These are phyloP conservation scores for Wickerhamomyces hampshirensis DNA, from an alignment of 805 yeast species.

Conservation along the genomic window DNA sequence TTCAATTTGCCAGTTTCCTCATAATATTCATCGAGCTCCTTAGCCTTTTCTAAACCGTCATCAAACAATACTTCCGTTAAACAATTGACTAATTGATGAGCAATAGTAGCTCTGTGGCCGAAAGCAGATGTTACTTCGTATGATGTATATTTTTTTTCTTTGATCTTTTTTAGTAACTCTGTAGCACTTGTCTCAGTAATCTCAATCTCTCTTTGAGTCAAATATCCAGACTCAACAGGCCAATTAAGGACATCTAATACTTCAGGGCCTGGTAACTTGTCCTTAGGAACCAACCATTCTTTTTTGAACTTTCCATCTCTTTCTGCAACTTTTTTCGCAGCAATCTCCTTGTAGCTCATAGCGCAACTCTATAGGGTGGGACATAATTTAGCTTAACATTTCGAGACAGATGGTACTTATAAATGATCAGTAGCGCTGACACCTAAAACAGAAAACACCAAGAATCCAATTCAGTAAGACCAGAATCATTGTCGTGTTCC, in stretches of 20 bases:
- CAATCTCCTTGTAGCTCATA: too few species aligned
- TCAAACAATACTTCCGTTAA: constrained; percentile 40
- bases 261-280: constrained; percentile 17
- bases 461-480: too few species aligned
- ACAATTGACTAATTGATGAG: constrained; percentile 47
- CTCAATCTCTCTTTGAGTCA: constrained; percentile 32
- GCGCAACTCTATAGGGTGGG: too few species aligned
- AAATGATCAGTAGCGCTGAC: too few species aligned
- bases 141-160: constrained; percentile 32
- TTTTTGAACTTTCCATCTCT: constrained; percentile 36
- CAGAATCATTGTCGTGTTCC: too few species aligned
- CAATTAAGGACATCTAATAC: constrained; percentile 35
- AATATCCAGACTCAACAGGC: constrained; percentile 31
- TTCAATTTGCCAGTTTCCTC: constrained; percentile 42
- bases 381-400: too few species aligned
- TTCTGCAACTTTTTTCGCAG: constrained; percentile 34
- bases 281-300: constrained; percentile 17
- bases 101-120: constrained; percentile 53
- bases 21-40: constrained; percentile 47
- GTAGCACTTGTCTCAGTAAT: constrained; percentile 20
- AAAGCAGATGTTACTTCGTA: constrained; percentile 48
- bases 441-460: too few species aligned
- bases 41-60: constrained; percentile 53
- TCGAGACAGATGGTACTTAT: too few species aligned
- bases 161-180: constrained; percentile 25